Conservation (phyloP, 2,329 filamentous ascomycete species). For the Neofusicoccum ribis region DNA sequence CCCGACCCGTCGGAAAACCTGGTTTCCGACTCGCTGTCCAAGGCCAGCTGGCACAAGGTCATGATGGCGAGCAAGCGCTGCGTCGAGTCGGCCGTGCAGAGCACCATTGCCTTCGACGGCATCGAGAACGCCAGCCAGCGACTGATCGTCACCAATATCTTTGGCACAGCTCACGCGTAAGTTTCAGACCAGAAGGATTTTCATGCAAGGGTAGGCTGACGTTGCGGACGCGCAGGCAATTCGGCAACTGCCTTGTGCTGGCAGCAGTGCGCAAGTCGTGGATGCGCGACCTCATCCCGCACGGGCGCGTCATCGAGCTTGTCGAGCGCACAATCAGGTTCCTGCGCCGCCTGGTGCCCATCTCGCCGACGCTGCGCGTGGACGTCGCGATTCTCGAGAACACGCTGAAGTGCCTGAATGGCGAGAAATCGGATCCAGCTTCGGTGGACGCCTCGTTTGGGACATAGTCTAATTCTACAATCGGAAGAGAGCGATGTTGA, state of each 20-base stretch:
- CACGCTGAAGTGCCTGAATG: slow-evolving; percentile 20
- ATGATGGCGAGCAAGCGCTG: slow-evolving; percentile 32
- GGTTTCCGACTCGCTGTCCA: slow-evolving; percentile 4
- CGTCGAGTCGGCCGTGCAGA: slow-evolving; percentile 69
- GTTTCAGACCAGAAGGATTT: slow-evolving; percentile 39
- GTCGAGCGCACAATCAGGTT: slow-evolving; percentile 76
- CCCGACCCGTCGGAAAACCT: neutral
- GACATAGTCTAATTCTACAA: slow-evolving; percentile 17
- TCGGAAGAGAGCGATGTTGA: slow-evolving; percentile 15
- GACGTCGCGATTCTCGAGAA: slow-evolving; percentile 73
- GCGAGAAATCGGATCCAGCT: slow-evolving; percentile 15
- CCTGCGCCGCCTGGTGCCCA: slow-evolving; percentile 66
- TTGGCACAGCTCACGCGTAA: slow-evolving; percentile 94
- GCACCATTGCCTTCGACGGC: slow-evolving; percentile 76
- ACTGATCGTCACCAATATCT: slow-evolving; percentile 90
- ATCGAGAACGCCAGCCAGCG: slow-evolving; percentile 61
- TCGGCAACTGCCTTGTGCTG: slow-evolving; percentile 91
- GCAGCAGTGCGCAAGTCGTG: slow-evolving; percentile 72
- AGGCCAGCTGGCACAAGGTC: slow-evolving; percentile 15
- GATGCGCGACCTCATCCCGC: slow-evolving; percentile 60
- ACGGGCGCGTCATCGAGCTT: slow-evolving; percentile 55
- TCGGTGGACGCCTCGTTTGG: slow-evolving; percentile 17
- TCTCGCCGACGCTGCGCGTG: slow-evolving; percentile 71
- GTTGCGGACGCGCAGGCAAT: slow-evolving; percentile 66
- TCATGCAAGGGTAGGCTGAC: slow-evolving; percentile 25